These are phyloP conservation scores for Didymella pinodella DNA, from an alignment of 2,329 filamentous ascomycete species.

Conservation along the genomic window DNA sequence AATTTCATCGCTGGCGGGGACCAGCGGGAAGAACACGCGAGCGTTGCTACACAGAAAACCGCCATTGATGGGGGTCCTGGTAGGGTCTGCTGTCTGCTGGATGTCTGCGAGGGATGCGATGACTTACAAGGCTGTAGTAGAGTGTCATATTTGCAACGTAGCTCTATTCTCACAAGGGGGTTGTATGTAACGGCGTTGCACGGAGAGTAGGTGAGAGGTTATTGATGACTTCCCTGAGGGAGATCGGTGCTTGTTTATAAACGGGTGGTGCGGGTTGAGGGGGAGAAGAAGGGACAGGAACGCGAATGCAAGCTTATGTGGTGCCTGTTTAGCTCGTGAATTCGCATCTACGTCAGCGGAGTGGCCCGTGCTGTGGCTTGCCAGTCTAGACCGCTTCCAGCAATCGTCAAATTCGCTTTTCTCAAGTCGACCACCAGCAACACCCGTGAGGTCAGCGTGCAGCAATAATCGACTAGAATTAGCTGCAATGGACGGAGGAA, in stretches of 20 bases:
- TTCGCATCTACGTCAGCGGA: slow-evolving; percentile 9
- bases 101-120: background rate
- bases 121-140: slow-evolving; percentile 71
- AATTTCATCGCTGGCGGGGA: slow-evolving; percentile 8
- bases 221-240: slow-evolving; percentile 9
- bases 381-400: slow-evolving; percentile 30
- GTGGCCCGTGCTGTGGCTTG: slow-evolving; percentile 21
- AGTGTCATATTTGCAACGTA: slow-evolving; percentile 67
- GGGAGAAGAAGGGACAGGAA: slow-evolving; percentile 30
- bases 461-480: slow-evolving; percentile 8
- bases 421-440: slow-evolving; percentile 17
- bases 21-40: slow-evolving; percentile 15
- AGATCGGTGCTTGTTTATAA: slow-evolving; percentile 19
- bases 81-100: slow-evolving; percentile 1
- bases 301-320: slow-evolving; percentile 32
- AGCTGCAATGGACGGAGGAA: slow-evolving; percentile 28
- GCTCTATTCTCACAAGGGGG: slow-evolving; percentile 29
- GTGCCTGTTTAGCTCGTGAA: slow-evolving; percentile 39
- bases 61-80: slow-evolving; percentile 20
- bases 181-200: slow-evolving; percentile 37
- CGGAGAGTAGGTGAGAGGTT: slow-evolving; percentile 3
- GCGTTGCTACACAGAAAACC: slow-evolving; percentile 3
- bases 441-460: slow-evolving; percentile 13
- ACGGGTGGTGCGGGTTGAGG: slow-evolving; percentile 22
- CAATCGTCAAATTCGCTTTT: slow-evolving; percentile 14